phyloP scores from a whole-genome alignment of 768 basidiomycete genomes.

The Paxillus ammoniavirescens region DNA sequence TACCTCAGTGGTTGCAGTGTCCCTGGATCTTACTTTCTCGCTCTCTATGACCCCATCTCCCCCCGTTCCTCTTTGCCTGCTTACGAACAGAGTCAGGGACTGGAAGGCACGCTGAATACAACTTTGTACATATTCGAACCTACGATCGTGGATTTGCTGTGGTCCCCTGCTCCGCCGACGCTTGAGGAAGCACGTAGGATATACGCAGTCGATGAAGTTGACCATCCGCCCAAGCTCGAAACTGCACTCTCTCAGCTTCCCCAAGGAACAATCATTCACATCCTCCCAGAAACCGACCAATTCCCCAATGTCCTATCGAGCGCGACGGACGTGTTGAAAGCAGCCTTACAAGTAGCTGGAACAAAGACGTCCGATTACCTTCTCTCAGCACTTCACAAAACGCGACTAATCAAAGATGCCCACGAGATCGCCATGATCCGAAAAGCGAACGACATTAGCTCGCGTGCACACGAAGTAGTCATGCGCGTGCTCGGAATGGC shows the following conservation, averaged over 20 bases:
- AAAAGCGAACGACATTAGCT: constrained; percentile 83
- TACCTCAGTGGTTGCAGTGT: constrained; percentile 82
- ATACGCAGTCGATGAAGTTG: constrained; percentile 60
- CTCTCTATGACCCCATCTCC: constrained; percentile 47
- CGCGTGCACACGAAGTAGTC: constrained; percentile 84
- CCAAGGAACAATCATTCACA: constrained; percentile 63
- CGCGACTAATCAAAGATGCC: constrained; percentile 75
- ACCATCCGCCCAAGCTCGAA: constrained; percentile 47
- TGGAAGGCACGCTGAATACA: constrained; percentile 36
- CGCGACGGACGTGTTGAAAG: constrained; percentile 9
- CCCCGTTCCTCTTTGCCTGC: background rate
- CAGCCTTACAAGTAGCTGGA: background rate
- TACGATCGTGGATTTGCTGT: constrained; percentile 75
- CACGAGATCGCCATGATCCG: constrained; percentile 74
- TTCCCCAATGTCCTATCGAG: constrained; percentile 15
- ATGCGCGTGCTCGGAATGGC: constrained; percentile 87
- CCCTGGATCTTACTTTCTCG: constrained; percentile 66
- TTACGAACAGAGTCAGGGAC: constrained; percentile 36
- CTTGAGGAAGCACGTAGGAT: constrained; percentile 51
- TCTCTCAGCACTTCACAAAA: constrained; percentile 72
- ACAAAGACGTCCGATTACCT: constrained; percentile 46
- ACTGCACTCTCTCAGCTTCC: constrained; percentile 43
- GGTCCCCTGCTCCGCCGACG: constrained; percentile 83
- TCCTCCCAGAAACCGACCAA: constrained; percentile 44
- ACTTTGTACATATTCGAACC: constrained; percentile 80